phyloP scores from a whole-genome alignment of 495 filamentous ascomycete species.

The Penicillium fimorum region DNA sequence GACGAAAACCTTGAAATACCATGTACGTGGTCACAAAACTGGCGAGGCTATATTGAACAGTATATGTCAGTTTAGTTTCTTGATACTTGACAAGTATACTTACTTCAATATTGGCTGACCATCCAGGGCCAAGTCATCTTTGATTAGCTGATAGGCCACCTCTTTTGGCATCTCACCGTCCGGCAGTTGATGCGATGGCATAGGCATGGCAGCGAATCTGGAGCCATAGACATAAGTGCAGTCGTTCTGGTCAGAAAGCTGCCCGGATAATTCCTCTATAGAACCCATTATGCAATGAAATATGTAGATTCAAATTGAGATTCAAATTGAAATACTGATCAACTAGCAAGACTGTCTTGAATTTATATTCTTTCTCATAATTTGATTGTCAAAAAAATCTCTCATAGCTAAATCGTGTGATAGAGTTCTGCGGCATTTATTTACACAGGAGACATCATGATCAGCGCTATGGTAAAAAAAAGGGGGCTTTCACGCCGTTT shows the following conservation, averaged over 20 bases:
- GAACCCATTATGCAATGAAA: conserved; percentile 3
- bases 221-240: conserved; percentile 21
- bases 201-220: conserved; percentile 12
- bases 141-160: conserved; percentile 18
- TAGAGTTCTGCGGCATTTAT: conserved; percentile 9
- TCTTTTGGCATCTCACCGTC: conserved; percentile 19
- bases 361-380: not conserved
- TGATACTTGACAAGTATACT: not conserved
- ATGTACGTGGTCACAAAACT: conserved; percentile 26
- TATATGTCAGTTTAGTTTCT: not conserved
- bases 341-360: not conserved
- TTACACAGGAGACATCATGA: conserved; percentile 7
- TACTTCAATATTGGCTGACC: conserved; percentile 18
- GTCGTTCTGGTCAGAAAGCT: not conserved
- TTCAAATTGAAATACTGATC: not conserved
- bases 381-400: conserved; percentile 3
- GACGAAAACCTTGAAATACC: conserved; percentile 5
- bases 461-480: conserved; percentile 2
- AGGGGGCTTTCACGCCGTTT: not conserved
- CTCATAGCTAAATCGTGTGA: conserved; percentile 3
- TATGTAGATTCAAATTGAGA: not conserved
- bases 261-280: not conserved
- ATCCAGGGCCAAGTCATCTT: conserved; percentile 18
- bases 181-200: conserved; percentile 14
- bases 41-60: conserved; percentile 12